Percentiles rank a stretch among this genome's conserved stretches.
Conservation (phyloP, 306 rosid species). For the Trifolium fragiferum region DNA sequence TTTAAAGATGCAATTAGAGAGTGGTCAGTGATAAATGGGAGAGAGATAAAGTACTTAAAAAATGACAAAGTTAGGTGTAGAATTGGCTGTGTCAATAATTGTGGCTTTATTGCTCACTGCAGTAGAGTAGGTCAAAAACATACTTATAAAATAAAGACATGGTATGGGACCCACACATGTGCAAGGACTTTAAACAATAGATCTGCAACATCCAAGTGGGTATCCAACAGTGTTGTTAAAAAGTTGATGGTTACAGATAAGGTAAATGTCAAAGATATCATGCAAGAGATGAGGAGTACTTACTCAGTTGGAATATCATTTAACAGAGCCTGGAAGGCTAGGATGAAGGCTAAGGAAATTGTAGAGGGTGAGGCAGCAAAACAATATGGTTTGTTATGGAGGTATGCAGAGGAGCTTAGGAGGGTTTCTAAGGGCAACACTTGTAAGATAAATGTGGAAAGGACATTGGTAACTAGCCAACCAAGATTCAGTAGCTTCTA, state of each 20-base stretch:
- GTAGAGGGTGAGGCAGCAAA: background rate
- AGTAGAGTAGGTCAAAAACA: background rate
- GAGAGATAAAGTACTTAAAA: background rate
- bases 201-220: too few species aligned
- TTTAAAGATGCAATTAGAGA: background rate
- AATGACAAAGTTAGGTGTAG: background rate
- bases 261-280: too few species aligned
- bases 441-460: background rate
- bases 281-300: too few species aligned
- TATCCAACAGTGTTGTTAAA: too few species aligned
- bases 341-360: background rate
- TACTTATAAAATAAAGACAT: background rate
- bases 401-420: background rate
- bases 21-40: background rate
- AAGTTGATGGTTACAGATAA: too few species aligned
- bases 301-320: too few species aligned
- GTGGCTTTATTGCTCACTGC: background rate
- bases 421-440: background rate
- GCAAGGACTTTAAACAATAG: too few species aligned
- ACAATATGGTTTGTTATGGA: background rate
- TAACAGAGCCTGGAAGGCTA: background rate
- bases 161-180: too few species aligned
- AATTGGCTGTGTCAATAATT: background rate
- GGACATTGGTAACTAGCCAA: background rate
- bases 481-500: background rate